Evolutionary conservation across 805 yeast genomes (phyloP), one percentile per base, ranked within the genome.

Genomic region (Priceomyces medius): DNA sequence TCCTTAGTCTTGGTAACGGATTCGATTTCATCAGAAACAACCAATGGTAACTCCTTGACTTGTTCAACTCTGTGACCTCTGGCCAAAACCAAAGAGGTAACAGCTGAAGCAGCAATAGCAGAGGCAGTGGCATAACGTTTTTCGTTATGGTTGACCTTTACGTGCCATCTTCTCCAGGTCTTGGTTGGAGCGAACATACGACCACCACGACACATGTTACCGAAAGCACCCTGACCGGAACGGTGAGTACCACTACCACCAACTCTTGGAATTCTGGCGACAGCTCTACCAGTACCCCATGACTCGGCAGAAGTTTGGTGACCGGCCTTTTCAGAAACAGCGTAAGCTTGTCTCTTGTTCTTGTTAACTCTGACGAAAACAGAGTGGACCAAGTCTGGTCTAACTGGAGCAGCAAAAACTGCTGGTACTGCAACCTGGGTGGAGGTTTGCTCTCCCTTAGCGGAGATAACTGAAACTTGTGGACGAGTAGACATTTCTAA

Each of bases 261-360:
- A 73, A 93, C 98, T 85, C 99, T 90, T 82, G 99, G 99, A 76
- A 93, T 91, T 84, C 99, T 91, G 80, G 99, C 98, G 71, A 93
- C 97, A 78, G 99, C 99, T 83, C 99, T 90, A 83, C 99, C 99
- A 65, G 99, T 93, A 89, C 99, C 99, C 99, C 99, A 93, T 55
- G 99, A 93, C 80, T 89, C 97, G 74, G 99, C 99, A 54, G 98
- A 91, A 77, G 97, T 90, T 81, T 93, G 98, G 85, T 88, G 96
- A 81, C 99, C 99, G 69, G 99, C 99, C 80, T 89, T 87, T 73
- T 83, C 89, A 64, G 98, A 85, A 64, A 93, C 99, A 73, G 99
- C 97, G 85, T 93, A 93, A 76, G 99, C 97, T 81, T 93, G 99
- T 80, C 99, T 89, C 89, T 91, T 91, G 96, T 93, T 93, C 93